phyloP scores from a whole-genome alignment of 2,329 filamentous ascomycete species.

The Ophiognomonia clavigignenti-juglandacearum region DNA sequence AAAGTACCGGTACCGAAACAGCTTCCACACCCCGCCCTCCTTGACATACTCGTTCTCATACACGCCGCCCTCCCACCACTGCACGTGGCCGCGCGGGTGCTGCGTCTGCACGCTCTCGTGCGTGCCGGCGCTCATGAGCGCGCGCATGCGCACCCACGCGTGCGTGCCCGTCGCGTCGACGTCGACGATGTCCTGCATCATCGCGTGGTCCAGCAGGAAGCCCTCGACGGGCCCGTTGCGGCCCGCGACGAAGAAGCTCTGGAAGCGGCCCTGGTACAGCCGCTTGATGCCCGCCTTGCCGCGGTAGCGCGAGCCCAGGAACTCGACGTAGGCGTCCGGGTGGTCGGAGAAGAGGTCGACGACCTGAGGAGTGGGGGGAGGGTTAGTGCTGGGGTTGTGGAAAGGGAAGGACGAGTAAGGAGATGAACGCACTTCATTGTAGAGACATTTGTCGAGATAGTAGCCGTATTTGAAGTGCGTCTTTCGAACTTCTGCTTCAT shows the following conservation, averaged over 20 bases:
- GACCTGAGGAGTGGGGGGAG: constrained; percentile 25
- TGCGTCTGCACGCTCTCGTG: constrained; percentile 45
- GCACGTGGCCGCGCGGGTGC: constrained; percentile 46
- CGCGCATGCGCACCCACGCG: constrained; percentile 47
- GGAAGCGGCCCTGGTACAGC: constrained; percentile 49
- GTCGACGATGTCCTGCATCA: constrained; percentile 53
- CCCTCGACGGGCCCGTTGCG: constrained; percentile 52
- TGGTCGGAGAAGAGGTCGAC: constrained; percentile 47
- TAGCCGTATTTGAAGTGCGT: constrained; percentile 55
- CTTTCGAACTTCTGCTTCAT: constrained; percentile 50
- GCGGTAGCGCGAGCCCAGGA: constrained; percentile 49
- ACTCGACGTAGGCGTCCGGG: constrained; percentile 50
- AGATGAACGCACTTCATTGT: constrained; percentile 39
- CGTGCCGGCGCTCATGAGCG: constrained; percentile 50
- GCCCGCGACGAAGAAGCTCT: constrained; percentile 43
- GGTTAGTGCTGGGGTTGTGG: neutral
- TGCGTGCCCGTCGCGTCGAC: constrained; percentile 40
- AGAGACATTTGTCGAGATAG: constrained; percentile 55
- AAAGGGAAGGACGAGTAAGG: neutral
- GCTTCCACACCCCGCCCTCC: constrained; percentile 49
- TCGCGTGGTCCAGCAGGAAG: constrained; percentile 52
- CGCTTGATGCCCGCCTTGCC: constrained; percentile 45
- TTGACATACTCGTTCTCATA: constrained; percentile 58
- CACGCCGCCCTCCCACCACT: constrained; percentile 55
- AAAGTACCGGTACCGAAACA: constrained; percentile 50